Base-by-base conservation (phyloP, 2,329 filamentous ascomycete species). In the Cytospora chrysosperma region DNA sequence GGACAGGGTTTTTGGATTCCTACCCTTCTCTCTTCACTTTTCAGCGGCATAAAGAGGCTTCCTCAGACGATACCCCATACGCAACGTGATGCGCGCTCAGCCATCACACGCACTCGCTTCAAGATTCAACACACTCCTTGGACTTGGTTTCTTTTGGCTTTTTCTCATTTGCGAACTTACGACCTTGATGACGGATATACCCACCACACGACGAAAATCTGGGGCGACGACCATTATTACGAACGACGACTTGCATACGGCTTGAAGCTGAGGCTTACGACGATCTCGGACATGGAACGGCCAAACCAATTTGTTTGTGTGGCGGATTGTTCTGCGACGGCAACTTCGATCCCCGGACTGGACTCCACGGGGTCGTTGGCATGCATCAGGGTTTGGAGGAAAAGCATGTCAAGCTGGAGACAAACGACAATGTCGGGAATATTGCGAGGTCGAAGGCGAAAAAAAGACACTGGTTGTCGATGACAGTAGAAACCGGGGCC, bases 401-500 rank as follows among this genome's bases (percentile, higher is more conserved):
- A 56, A 51, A 56, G 65, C 72, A 76, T 76, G 73, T 68, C 71
- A 71, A 76, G 72, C 72, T 72, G 70, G 70, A 68, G 59, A 68
- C 67, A 67, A 68, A 70, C 65, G 72, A 34, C 61, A 54, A 56
- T 76, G 79, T 78, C 78, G 68, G 77, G 75, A 67, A 76, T 79
- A 75, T 72, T 56, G 68, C 69, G 52, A n/a, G 30, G 62, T 63
- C 57, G 34, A 58, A 69, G 67, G 67, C 70, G 72, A 71, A 69
- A 71, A 69, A 73, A 72, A 72, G 78, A 75, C 79, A 79, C 78
- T 77, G 77, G 76, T 61, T 81, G 79, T 78, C 76, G 72, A 77
- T 74, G 58, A 58, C 50, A 52, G 54, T 49, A 59, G 50, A 75
- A 73, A 72, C 73, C 70, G 68, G 69, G 69, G n/a, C 70, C 66